Percentiles rank a stretch among this genome's conserved stretches.
These are phyloP conservation scores for Trichosanthes cucumerina DNA, from an alignment of 306 rosid genomes.

Conservation along the genomic window DNA sequence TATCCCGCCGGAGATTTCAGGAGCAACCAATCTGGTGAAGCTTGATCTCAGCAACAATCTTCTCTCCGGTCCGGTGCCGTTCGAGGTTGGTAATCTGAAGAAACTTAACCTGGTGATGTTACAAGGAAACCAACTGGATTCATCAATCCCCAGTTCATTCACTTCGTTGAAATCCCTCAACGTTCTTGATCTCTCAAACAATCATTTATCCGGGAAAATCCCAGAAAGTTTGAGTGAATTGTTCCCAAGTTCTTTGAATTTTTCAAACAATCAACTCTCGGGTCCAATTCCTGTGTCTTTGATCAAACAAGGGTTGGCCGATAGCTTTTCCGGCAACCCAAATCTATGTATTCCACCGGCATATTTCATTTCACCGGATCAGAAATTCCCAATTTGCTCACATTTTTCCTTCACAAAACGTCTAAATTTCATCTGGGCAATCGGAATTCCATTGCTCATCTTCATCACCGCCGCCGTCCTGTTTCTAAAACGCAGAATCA, in stretches of 20 bases:
- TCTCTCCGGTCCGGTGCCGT: slow-evolving; percentile 70
- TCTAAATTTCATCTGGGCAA: slow-evolving; percentile 64
- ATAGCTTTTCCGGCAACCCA: slow-evolving; percentile 82
- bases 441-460: slow-evolving; percentile 44
- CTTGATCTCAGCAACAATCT: slow-evolving; percentile 80
- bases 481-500: slow-evolving; percentile 50
- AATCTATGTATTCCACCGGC: slow-evolving; percentile 51
- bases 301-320: slow-evolving; percentile 69
- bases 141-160: slow-evolving; percentile 64
- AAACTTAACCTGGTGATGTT: slow-evolving; percentile 64
- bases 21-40: slow-evolving; percentile 59
- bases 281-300: slow-evolving; percentile 75
- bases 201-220: slow-evolving; percentile 64
- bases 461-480: slow-evolving; percentile 50
- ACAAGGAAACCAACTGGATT: slow-evolving; percentile 64
- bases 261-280: slow-evolving; percentile 66
- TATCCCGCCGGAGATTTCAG: slow-evolving; percentile 57
- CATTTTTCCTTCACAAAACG: slow-evolving; percentile 27
- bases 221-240: slow-evolving; percentile 70
- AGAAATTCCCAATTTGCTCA: slow-evolving; percentile 50
- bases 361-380: slow-evolving; percentile 37
- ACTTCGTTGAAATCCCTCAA: slow-evolving; percentile 58
- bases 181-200: slow-evolving; percentile 88
- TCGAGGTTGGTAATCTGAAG: slow-evolving; percentile 55
- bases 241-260: slow-evolving; percentile 72